These are phyloP conservation scores for Saprolegnia diclina DNA, from an alignment of 352 stramenopile species.

Conservation along the genomic window DNA sequence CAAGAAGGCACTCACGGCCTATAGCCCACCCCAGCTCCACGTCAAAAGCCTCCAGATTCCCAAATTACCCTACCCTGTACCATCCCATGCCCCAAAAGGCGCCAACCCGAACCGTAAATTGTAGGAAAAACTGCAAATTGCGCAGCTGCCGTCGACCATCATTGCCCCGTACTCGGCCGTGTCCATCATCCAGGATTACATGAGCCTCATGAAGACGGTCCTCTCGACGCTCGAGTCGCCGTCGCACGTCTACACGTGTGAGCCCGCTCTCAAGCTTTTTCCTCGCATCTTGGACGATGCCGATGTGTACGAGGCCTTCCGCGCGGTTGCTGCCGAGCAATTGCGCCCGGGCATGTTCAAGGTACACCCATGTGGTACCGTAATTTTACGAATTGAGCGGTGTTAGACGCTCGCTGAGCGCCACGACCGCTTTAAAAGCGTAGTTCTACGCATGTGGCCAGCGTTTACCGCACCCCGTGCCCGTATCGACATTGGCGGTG, in stretches of 20 bases:
- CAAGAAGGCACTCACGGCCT: constrained; percentile 56
- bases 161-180: constrained; percentile 59
- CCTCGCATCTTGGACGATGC: constrained; percentile 68
- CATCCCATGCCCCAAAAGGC: constrained; percentile 39
- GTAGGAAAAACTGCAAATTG: constrained; percentile 21
- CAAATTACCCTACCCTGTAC: too few relatives aligned
- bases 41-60: constrained; percentile 65
- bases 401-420: constrained; percentile 37
- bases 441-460: constrained; percentile 75
- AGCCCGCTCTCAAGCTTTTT: constrained; percentile 61
- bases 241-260: constrained; percentile 47
- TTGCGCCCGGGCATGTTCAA: constrained; percentile 39
- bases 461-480: constrained; percentile 39
- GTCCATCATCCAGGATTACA: constrained; percentile 66
- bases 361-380: constrained; percentile 31
- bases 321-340: constrained; percentile 52
- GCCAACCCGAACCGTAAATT: constrained; percentile 41
- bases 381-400: neutral
- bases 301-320: constrained; percentile 54
- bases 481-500: constrained; percentile 22
- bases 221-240: constrained; percentile 38
- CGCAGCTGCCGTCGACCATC: constrained; percentile 53
- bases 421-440: constrained; percentile 51
- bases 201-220: constrained; percentile 53
- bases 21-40: constrained; percentile 44